A percentile compares a stretch with the other conserved stretches of the same genome.
Conservation (phyloP, 495 filamentous ascomycete species). For the Astrothelium macrocarpum region DNA sequence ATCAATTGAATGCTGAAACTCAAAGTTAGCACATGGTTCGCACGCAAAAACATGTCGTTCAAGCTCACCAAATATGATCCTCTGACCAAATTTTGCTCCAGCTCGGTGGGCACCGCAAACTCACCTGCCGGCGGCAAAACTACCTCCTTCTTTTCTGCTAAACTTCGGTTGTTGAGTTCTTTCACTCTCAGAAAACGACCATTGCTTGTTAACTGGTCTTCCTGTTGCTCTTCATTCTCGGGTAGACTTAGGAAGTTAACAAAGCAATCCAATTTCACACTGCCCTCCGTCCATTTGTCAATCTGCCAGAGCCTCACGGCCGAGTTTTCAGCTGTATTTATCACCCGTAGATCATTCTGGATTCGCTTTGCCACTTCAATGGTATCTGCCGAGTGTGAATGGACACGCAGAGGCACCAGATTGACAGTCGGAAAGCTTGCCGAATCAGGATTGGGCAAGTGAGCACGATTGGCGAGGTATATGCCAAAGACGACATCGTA, state of each 20-base stretch:
- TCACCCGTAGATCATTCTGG: slow-evolving; percentile 38
- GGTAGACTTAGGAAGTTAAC: slow-evolving; percentile 48
- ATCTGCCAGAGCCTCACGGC: slow-evolving; percentile 36
- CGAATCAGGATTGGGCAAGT: slow-evolving; percentile 30
- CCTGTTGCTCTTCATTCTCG: slow-evolving; percentile 16
- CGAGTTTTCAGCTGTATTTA: slow-evolving; percentile 34
- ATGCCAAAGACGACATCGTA: slow-evolving; percentile 42
- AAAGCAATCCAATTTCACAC: slow-evolving; percentile 38
- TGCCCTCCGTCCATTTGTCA: slow-evolving; percentile 36
- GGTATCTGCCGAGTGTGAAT: slow-evolving; percentile 17
- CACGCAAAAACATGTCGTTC: not conserved
- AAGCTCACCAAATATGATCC: slow-evolving; percentile 31
- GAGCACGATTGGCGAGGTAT: slow-evolving; percentile 47
- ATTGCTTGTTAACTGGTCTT: not conserved
- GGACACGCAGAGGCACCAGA: slow-evolving; percentile 41
- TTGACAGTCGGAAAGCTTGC: slow-evolving; percentile 44
- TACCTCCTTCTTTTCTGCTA: slow-evolving; percentile 12
- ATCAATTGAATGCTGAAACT: slow-evolving; percentile 42
- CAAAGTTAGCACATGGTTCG: slow-evolving; percentile 10
- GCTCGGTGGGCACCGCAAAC: slow-evolving; percentile 14
- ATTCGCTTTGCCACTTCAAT: slow-evolving; percentile 35
- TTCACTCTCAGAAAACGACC: not conserved
- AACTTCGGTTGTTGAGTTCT: not conserved
- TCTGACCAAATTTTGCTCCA: slow-evolving; percentile 20
- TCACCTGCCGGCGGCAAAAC: slow-evolving; percentile 6